phyloP scores from a whole-genome alignment of 345 rosid genomes.

The Passiflora organensis region DNA sequence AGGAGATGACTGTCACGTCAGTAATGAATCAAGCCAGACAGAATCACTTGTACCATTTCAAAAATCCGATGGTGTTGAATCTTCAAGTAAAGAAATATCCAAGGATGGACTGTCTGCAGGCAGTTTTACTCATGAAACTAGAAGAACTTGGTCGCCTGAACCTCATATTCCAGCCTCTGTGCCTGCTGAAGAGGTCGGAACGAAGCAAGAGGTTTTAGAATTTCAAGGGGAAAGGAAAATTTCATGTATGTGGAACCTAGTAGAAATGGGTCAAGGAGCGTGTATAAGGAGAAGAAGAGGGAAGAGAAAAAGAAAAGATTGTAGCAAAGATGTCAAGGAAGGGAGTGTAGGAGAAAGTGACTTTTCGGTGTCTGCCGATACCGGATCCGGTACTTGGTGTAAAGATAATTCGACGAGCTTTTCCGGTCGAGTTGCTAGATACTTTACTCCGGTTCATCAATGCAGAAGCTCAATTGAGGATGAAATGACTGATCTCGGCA shows the following conservation, averaged over 20 bases:
- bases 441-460: conserved; percentile 26
- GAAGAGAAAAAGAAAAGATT: conserved; percentile 72
- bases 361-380: conserved; percentile 39
- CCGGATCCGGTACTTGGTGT: conserved; percentile 32
- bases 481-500: conserved; percentile 32
- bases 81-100: conserved; percentile 50
- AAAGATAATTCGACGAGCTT: conserved; percentile 42
- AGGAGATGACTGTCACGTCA: conserved; percentile 29
- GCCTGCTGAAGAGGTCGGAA: conserved; percentile 31
- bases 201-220: conserved; percentile 32
- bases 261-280: conserved; percentile 36
- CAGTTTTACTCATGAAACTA: conserved; percentile 68
- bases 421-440: conserved; percentile 28
- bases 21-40: conserved; percentile 58
- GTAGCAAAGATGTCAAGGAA: conserved; percentile 50
- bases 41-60: conserved; percentile 49
- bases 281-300: conserved; percentile 66
- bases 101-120: conserved; percentile 72
- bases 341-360: conserved; percentile 68
- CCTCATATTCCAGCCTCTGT: conserved; percentile 25
- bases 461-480: conserved; percentile 23
- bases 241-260: conserved; percentile 29
- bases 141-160: conserved; percentile 49
- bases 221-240: conserved; percentile 29
- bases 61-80: conserved; percentile 50